Conservation (phyloP, 2,329 filamentous ascomycete genomes). For the Aspergillus ochraceoroseus region DNA sequence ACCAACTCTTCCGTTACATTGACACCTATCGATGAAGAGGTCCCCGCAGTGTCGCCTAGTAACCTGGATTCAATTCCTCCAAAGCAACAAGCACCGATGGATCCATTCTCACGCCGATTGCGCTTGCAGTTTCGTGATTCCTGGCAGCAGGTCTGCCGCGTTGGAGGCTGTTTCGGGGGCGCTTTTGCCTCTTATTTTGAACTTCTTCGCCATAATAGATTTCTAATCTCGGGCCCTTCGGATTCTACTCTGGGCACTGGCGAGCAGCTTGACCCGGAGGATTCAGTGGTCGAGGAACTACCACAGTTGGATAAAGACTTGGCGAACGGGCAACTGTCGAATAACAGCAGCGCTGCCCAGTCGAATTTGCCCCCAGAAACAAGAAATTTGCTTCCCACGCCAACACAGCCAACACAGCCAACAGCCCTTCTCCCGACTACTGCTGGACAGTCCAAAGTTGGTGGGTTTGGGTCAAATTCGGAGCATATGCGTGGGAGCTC, state of each 20-base stretch:
- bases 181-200: conserved; percentile 5
- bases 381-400: conserved; percentile 1
- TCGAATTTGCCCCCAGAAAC: neutral
- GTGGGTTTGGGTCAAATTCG: conserved; percentile 24
- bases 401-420: conserved; percentile 8
- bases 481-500: conserved; percentile 33
- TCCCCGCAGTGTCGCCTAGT: too few species aligned
- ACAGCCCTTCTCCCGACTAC: conserved; percentile 13
- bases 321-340: neutral
- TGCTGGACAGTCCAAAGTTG: conserved; percentile 24
- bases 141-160: conserved; percentile 36
- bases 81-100: too few species aligned
- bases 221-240: conserved; percentile 1
- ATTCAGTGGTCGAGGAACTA: neutral
- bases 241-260: conserved; percentile 5
- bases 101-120: conserved; percentile 9
- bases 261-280: neutral
- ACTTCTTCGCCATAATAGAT: neutral
- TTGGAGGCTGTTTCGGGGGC: conserved; percentile 16
- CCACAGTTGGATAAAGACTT: neutral
- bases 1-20: conserved; percentile 15
- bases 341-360: conserved; percentile 2
- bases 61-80: too few species aligned
- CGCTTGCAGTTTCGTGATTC: conserved; percentile 15
- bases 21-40: conserved; percentile 10